Conservation (phyloP, 306 rosid genomes). For the Pterocarpus macrocarpus region DNA sequence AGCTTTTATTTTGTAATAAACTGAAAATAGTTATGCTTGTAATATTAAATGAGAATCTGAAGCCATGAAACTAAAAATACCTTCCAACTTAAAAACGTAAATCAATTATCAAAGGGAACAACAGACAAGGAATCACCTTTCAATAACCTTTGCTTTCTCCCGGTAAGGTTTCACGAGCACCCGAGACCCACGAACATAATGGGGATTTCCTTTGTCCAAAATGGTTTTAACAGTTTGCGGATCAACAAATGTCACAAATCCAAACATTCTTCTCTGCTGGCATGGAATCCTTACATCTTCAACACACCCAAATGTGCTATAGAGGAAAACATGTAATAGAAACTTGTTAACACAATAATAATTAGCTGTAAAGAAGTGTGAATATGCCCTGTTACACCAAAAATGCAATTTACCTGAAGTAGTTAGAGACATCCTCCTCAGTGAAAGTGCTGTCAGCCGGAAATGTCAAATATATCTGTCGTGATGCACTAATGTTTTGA, state of each 20-base stretch:
- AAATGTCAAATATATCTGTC: constrained; percentile 90
- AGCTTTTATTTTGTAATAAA: constrained; percentile 20
- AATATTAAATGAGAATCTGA: not conserved
- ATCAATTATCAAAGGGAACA: not conserved
- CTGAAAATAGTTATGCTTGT: not conserved
- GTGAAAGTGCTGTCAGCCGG: constrained; percentile 94
- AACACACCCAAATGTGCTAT: constrained; percentile 79
- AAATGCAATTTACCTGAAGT: constrained; percentile 68
- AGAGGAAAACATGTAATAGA: constrained; percentile 30
- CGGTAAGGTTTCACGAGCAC: constrained; percentile 91
- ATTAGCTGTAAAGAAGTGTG: constrained; percentile 18
- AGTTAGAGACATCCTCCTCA: constrained; percentile 89
- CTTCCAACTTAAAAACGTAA: not conserved
- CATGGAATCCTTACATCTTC: constrained; percentile 95
- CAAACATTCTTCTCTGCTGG: constrained; percentile 90
- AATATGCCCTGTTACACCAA: not conserved
- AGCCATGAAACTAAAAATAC: not conserved
- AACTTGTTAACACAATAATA: not conserved
- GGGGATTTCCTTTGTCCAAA: constrained; percentile 77
- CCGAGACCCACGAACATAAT: constrained; percentile 78
- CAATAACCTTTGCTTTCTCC: constrained; percentile 71
- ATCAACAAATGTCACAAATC: constrained; percentile 83
- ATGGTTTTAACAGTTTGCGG: constrained; percentile 74
- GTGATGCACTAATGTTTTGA: constrained; percentile 72
- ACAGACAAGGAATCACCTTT: constrained; percentile 57